Evolutionary conservation across 192 early-diverging fungal species (phyloP), one percentile per base, ranked within the genome.

Genomic region (Umbelopsis sp.): DNA sequence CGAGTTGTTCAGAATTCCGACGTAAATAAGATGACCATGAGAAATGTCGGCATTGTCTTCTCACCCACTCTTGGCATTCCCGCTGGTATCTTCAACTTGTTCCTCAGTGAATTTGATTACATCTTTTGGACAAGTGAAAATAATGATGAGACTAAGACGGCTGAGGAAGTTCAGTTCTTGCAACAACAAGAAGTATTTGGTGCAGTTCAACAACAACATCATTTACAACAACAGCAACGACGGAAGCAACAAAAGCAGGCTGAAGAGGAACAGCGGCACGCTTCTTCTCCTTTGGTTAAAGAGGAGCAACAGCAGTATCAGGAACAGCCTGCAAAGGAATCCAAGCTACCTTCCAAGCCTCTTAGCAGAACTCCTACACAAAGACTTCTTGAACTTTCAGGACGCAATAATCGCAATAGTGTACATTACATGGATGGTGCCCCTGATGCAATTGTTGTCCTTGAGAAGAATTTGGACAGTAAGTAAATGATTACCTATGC

Each of bases 31-130:
- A 99, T 99, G 97, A 97, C 92, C 7, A 85, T 96, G 62, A 89
- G 93, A 25, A 98, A 98, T 85, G 88, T 99, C 44, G 93, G 95
- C 54, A 99, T 98, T 68, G 96, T 99, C 6, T 98, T 98, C 73
- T 91, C 94, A 34, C 96, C 96, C 21, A 97, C 97, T 6, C 83
- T 99, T 2, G 92, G 94, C 24, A 94, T 99, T 67, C 96, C 96
- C 1, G 95, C 92, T 17, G 89, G 94, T 8, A 90, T 99, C n/a
- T 97, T 98, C 69, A 94, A 89, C 53, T 74, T 99, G 71, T 85
- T 99, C 77, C 88, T 98, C 86, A 88, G 91, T 8, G 96, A 96
- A 69, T 99, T 94, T 71, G 90, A 91, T 66, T 89, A 92, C 69
- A 90, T 94, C 72, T 94, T 94, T 68, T 90, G 89, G 82, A 91